Base-by-base conservation (phyloP, 2,329 filamentous ascomycete genomes). In the Neospermospora avenae region DNA sequence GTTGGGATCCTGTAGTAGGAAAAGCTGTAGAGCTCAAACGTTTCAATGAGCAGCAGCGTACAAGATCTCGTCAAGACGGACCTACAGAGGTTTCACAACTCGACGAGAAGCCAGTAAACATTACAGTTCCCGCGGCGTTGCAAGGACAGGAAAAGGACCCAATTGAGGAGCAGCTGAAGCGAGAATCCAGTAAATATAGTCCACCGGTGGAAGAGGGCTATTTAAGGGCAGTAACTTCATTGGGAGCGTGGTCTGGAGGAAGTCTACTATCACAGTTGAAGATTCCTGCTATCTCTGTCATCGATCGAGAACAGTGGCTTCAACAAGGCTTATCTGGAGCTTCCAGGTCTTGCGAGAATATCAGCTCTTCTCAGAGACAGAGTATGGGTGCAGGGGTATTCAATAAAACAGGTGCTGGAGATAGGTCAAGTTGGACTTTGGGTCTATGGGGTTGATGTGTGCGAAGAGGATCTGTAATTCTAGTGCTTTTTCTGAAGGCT, bases 1-100 rank as follows among this genome's bases (percentile, higher is more conserved):
- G 91, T 6, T 98, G 93, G 91, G 86, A 90, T 67, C 80, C 84
- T 0, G 85, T 96, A 1, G 81, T 82, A 45, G 91, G 88, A 37
- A 89, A 88, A 66, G 87, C 82, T 1, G 82, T 85, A 3, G 85
- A 84, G 11, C 77, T 82, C 60, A 72, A 83, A n/a, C 65, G 62
- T n/a, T 62, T 59, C n/a, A 70, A 68, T 55, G 74, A 67, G 44
- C 62, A 72, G 14, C 71, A 66, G 18, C 63, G 68, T 49, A 68
- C 67, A 52, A 62, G 70, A 11, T 62, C 41, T 49, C 55, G 59
- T 55, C 60, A 66, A 59, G 57, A 55, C 25, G 61, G 64, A 22
- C 67, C 65, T 18, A 65, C 46, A 20, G 65, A 60, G 53, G 58
- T 68, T 8, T 20, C 58, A 6, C 42, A 44, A 41, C 44, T 51